Evolutionary conservation across 2,329 filamentous ascomycete genomes (phyloP), one percentile per base, ranked within the genome.

Genomic region (Phoma sp.): DNA sequence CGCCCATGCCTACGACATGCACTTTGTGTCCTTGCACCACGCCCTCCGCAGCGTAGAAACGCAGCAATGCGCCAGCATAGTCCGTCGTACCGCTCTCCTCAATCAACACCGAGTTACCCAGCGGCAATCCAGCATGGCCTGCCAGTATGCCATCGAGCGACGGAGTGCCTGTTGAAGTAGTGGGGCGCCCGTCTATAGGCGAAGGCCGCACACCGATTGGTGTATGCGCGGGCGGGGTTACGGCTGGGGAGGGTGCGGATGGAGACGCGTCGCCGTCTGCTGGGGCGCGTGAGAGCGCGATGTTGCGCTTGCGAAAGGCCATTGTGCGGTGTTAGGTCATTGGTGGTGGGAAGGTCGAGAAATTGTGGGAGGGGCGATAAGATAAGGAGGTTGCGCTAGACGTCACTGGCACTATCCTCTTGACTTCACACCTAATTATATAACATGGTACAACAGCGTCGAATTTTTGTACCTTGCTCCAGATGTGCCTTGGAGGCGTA

Each of bases 51-150:
- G 92, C 93, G 76, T 92, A 99, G 73, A 95, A 97, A 49, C 90
- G 85, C 37, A 97, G 77, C 53, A 98, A 78, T 21, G 91, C 85
- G 2, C 93, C 91, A 0, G 91, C 87, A 78, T 96, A 99, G 73
- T 99, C 95, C 0, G 95, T 99, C 1, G 93, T 96, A 0, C 93
- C 93, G 52, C 87, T 89, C 68, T 99, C 95, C 70, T 93, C 91
- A 26, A 97, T 79, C 5, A 99, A 77, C 1, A 98, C 71, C 0
- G 87, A 90, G 15, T 86, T 91, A 0, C 95, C 95, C 6, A 98
- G 81, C 0, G 91, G 86, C 4, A 98, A 80, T 0, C 95, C 95
- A 4, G 88, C 85, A 77, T 98, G 93, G 0, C 93, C 92, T 33
- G 92, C 92, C 1, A 99, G 81, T 15, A 96, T 81, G 54, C 86